Evolutionary conservation across 2,329 filamentous ascomycete species (phyloP), one percentile per base, ranked within the genome.

Genomic region (Parastagonospora avenae): DNA sequence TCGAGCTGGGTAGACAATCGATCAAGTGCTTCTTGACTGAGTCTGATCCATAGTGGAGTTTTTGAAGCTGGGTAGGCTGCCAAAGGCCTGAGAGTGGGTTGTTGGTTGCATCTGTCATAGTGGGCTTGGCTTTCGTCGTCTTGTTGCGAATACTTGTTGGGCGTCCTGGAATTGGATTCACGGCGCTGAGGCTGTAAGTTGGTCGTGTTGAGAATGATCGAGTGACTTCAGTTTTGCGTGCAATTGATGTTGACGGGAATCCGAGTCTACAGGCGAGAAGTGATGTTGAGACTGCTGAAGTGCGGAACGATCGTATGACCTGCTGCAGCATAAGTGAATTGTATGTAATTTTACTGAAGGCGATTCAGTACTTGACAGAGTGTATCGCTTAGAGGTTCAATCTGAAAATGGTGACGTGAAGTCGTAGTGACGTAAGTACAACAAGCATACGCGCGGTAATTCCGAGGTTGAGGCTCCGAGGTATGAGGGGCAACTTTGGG

Each of bases 1-100:
- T 64, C 2, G 69, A 60, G 9, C 52, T 72, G 0, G 75, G 80
- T 0, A 84, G 74, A 43, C 71, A 74, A 15, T 74, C 68, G 10
- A 79, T 52, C 2, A 84, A 69, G 55, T 83, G 72, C 8, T 76
- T 75, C 48, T 73, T 51, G 3, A 84, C 81, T 7, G 74, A 77
- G 24, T 73, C 63, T 4, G 77, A 63, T 11, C 81, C 81, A 54
- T 83, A 83, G 67, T 78, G 77, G 4, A 84, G 72, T 16, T 72
- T 73, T 47, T 80, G 72, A 8, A 82, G 72, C 47, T 79, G 78
- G 1, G 74, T 78, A 0, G 80, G 79, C 57, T 78, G 78, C 76
- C 79, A 83, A 1, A 82, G 70, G 28, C 80, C 80, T 16, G 72
- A 72, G 4, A 81, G 69, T 2, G 79, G 79, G 37, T 74, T 67